Evolutionary conservation across 768 basidiomycete genomes (phyloP).

Genomic region (Serpula lacrymans): DNA sequence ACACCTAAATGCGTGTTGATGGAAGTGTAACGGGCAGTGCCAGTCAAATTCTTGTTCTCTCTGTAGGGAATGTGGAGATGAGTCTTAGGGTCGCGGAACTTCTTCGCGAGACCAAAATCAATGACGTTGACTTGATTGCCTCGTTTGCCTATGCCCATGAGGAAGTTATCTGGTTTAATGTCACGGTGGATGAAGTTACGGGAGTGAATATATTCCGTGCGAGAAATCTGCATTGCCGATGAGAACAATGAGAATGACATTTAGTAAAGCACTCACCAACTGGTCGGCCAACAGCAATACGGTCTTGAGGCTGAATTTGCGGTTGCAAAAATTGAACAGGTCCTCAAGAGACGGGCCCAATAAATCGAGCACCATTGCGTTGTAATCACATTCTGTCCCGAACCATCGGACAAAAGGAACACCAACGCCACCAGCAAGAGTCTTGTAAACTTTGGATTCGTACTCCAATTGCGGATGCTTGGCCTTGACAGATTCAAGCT

Average conservation of each 20-base stretch:
- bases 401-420: slow-evolving; percentile 98
- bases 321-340: slow-evolving; percentile 93
- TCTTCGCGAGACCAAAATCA: slow-evolving; percentile 98
- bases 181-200: slow-evolving; percentile 98
- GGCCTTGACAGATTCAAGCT: slow-evolving; percentile 99
- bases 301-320: slow-evolving; percentile 97
- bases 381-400: slow-evolving; percentile 97
- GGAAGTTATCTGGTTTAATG: slow-evolving; percentile 99
- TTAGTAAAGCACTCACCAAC: slow-evolving; percentile 53
- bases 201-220: slow-evolving; percentile 99
- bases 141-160: slow-evolving; percentile 99
- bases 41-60: slow-evolving; percentile 99
- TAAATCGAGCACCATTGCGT: slow-evolving; percentile 98
- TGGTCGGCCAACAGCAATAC: slow-evolving; percentile 96
- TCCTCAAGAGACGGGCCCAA: slow-evolving; percentile 90
- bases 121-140: slow-evolving; percentile 99
- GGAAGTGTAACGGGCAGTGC: slow-evolving; percentile 97
- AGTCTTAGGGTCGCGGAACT: slow-evolving; percentile 99
- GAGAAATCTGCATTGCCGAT: slow-evolving; percentile 70
- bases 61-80: slow-evolving; percentile 99
- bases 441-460: slow-evolving; percentile 94
- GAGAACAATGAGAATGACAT: slow-evolving; percentile 29
- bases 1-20: slow-evolving; percentile 99
- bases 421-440: slow-evolving; percentile 97
- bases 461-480: slow-evolving; percentile 99